Conservation (phyloP, 2,329 filamentous ascomycete genomes). For the Trichoderma sp. region DNA sequence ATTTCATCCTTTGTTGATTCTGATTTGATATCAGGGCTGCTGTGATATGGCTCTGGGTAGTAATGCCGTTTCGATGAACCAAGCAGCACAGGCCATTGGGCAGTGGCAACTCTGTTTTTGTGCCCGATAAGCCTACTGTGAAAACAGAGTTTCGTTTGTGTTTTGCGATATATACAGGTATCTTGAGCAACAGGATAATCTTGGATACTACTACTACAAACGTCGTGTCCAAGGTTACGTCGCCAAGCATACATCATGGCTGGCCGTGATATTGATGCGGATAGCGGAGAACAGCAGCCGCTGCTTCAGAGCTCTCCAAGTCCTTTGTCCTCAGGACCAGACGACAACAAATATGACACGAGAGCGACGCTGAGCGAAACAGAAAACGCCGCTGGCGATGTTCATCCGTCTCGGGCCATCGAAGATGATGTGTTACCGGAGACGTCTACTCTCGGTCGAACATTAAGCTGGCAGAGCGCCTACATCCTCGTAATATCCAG, state of each 20-base stretch:
- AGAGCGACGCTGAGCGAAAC: slow-evolving; percentile 1
- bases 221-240: background rate
- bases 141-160: background rate
- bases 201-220: background rate
- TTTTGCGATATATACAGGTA: background rate
- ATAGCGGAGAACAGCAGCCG: slow-evolving; percentile 1
- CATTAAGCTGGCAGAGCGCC: slow-evolving; percentile 60
- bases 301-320: slow-evolving; percentile 1
- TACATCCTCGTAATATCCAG: slow-evolving; percentile 67
- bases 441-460: slow-evolving; percentile 56
- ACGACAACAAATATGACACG: slow-evolving; percentile 14
- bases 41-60: slow-evolving; percentile 14
- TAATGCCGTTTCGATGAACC: slow-evolving; percentile 7
- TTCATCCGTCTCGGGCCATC: slow-evolving; percentile 32
- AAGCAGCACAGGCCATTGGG: background rate
- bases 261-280: background rate
- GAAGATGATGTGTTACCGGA: slow-evolving; percentile 61
- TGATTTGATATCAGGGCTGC: background rate
- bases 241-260: slow-evolving; percentile 7
- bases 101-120: background rate
- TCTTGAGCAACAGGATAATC: background rate
- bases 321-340: background rate
- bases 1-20: background rate
- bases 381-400: background rate
- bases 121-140: slow-evolving; percentile 1